Percentiles rank a stretch among this genome's conserved stretches.
Conservation (phyloP, 2,329 filamentous ascomycete species). For the Pyricularia sp. region DNA sequence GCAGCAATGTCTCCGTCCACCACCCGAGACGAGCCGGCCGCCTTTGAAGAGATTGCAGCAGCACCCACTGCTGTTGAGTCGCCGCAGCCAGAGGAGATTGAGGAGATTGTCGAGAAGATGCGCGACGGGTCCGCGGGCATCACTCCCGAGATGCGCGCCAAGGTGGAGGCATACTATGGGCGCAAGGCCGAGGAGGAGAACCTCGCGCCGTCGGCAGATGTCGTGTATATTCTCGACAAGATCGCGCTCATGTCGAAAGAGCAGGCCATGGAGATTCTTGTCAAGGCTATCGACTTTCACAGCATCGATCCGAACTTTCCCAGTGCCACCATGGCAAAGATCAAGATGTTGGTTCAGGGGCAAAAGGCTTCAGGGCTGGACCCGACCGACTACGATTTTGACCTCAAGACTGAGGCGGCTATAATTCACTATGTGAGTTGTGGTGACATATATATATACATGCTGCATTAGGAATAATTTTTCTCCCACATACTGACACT, state of each 20-base stretch:
- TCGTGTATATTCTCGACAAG: constrained; percentile 25
- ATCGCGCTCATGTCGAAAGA: constrained; percentile 31
- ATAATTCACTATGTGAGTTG: constrained; percentile 27
- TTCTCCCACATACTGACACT: not conserved
- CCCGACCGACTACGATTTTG: constrained; percentile 26
- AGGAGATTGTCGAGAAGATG: constrained; percentile 3
- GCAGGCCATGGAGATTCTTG: constrained; percentile 27
- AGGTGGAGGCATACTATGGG: constrained; percentile 4
- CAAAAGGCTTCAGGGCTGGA: constrained; percentile 24
- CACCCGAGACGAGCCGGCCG: not conserved
- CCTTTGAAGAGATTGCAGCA: not conserved
- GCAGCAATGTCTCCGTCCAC: not conserved
- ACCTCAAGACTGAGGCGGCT: constrained; percentile 27
- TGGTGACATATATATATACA: not conserved
- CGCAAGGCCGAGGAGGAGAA: not conserved
- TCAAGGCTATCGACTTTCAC: constrained; percentile 29
- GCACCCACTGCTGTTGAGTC: not conserved
- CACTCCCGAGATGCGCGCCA: constrained; percentile 3
- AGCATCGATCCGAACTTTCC: constrained; percentile 39
- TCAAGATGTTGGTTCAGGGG: constrained; percentile 24
- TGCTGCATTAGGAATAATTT: too few species aligned
- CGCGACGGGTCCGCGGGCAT: not conserved
- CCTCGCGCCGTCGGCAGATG: constrained; percentile 1
- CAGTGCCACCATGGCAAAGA: constrained; percentile 25
- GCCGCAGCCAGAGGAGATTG: not conserved